Evolutionary conservation across 2,329 filamentous ascomycete species (phyloP).

Genomic region (Graphium sp.): DNA sequence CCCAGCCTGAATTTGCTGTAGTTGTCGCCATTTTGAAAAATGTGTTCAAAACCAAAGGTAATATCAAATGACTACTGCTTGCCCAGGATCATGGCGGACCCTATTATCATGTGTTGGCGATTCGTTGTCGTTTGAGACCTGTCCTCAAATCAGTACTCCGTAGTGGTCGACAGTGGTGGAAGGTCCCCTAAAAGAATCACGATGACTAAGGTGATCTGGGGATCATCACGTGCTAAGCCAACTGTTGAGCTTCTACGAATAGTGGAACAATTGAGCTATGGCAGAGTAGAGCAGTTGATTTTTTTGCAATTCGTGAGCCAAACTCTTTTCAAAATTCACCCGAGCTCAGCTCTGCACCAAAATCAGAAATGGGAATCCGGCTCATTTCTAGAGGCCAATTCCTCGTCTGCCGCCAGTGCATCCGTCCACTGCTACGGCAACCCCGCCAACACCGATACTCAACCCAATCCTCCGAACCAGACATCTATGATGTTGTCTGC

Average conservation of each 20-base stretch:
- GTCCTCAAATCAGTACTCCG: no score
- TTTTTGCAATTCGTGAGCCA: no score
- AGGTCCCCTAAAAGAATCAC: no score
- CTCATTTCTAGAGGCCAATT: slow-evolving; percentile 1
- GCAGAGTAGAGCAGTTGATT: no score
- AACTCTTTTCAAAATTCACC: no score
- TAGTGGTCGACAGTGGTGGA: no score
- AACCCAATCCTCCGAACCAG: slow-evolving; percentile 24
- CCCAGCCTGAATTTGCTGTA: slow-evolving; percentile 57
- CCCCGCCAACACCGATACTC: background rate
- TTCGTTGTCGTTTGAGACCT: background rate
- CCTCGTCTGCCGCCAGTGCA: background rate
- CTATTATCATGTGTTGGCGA: background rate
- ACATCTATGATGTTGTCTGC: slow-evolving; percentile 87
- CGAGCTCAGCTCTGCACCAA: no score
- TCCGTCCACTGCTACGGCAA: background rate
- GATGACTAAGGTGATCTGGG: no score
- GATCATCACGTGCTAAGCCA: no score
- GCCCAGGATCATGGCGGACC: background rate
- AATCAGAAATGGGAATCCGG: no score
- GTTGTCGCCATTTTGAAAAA: slow-evolving; percentile 28
- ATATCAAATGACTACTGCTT: slow-evolving; percentile 2
- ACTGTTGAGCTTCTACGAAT: no score
- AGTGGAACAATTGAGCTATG: background rate
- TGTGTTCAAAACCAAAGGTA: slow-evolving; percentile 3